Percentiles rank a stretch among this genome's conserved stretches.
phyloP scores from a whole-genome alignment of 106 monocot species.

The Phalaenopsis equestris region DNA sequence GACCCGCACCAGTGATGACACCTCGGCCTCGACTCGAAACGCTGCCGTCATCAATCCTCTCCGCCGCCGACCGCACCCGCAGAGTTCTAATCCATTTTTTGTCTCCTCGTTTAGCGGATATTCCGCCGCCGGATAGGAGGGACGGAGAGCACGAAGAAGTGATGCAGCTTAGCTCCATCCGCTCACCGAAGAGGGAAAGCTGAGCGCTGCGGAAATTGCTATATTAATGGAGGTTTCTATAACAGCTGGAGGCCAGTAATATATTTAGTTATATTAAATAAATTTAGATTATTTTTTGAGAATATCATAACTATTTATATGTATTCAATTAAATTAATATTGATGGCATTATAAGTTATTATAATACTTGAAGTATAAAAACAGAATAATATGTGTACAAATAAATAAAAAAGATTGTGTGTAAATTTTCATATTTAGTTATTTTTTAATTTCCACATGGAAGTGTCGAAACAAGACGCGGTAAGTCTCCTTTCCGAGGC shows the following conservation, averaged over 20 bases:
- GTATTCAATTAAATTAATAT: too few relatives aligned
- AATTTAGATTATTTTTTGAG: too few relatives aligned
- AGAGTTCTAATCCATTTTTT: background rate
- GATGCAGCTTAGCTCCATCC: slow-evolving; percentile 29
- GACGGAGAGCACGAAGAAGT: slow-evolving; percentile 8
- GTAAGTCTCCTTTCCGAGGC: background rate
- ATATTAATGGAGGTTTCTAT: background rate
- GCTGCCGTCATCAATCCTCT: slow-evolving; percentile 24
- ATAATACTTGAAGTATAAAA: too few relatives aligned
- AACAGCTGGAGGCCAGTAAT: too few relatives aligned
- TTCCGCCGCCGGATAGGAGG: slow-evolving; percentile 6
- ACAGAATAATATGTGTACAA: too few relatives aligned
- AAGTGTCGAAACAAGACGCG: background rate
- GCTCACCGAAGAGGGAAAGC: background rate
- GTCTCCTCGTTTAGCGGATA: background rate
- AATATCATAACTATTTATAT: too few relatives aligned
- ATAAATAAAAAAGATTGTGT: too few relatives aligned
- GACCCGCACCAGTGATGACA: slow-evolving; percentile 25
- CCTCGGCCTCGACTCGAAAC: background rate
- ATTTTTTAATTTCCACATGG: background rate
- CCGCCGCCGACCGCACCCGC: slow-evolving; percentile 22
- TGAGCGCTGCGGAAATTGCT: too few relatives aligned
- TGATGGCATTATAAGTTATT: too few relatives aligned
- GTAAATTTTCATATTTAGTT: background rate
- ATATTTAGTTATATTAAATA: too few relatives aligned